These are phyloP conservation scores for Helianthus tuberosus DNA, from an alignment of 129 eudicot genomes.

Conservation along the genomic window DNA sequence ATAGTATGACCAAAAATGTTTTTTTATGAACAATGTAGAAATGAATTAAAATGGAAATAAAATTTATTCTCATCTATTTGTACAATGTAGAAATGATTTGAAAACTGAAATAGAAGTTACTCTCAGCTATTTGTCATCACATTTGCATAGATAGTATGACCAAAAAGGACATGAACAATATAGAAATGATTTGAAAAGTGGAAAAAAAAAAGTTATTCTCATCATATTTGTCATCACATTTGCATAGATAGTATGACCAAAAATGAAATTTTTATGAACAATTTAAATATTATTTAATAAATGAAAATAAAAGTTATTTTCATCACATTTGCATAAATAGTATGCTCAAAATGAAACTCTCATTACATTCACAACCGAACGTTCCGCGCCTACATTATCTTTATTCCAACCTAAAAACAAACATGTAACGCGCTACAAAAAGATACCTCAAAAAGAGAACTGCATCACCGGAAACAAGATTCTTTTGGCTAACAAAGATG, in stretches of 20 bases:
- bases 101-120: neutral
- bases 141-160: too few relatives aligned
- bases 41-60: too few relatives aligned
- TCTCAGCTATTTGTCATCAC: too few relatives aligned
- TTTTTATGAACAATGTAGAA: too few relatives aligned
- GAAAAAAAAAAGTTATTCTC: neutral
- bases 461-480: conserved; percentile 92
- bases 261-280: neutral
- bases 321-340: too few relatives aligned
- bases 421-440: neutral
- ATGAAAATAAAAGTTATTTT: too few relatives aligned
- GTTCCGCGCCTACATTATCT: neutral
- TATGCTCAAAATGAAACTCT: neutral
- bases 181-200: too few relatives aligned
- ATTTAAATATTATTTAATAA: too few relatives aligned
- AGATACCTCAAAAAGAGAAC: conserved; percentile 90
- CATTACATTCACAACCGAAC: neutral
- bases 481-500: conserved; percentile 91
- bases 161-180: neutral
- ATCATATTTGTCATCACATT: neutral
- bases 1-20: neutral
- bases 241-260: neutral
- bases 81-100: neutral
- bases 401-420: neutral
- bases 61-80: too few relatives aligned